Conservation (phyloP, 2,329 filamentous ascomycete genomes). For the Myriangium duriaei region DNA sequence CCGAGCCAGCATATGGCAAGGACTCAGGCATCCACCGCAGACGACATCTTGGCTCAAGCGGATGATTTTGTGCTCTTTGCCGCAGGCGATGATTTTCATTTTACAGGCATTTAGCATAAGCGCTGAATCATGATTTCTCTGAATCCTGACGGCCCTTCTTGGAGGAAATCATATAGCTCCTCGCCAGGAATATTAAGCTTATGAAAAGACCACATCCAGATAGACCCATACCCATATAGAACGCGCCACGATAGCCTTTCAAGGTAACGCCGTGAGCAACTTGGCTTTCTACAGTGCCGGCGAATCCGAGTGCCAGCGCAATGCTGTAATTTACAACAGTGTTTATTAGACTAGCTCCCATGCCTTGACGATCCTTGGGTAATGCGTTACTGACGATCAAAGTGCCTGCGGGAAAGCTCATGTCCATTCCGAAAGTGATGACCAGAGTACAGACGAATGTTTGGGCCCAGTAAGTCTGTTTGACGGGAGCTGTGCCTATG, state of each 20-base stretch:
- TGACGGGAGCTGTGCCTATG: conserved; percentile 34
- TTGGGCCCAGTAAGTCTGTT: conserved; percentile 53
- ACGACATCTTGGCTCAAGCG: conserved; percentile 5
- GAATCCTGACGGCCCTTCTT: not conserved
- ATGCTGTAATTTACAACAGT: conserved; percentile 60
- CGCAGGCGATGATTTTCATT: conserved; percentile 2
- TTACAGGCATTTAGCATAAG: too few relatives aligned
- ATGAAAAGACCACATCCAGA: conserved; percentile 14
- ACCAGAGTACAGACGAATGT: conserved; percentile 47
- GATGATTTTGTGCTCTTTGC: conserved; percentile 8
- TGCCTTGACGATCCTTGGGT: conserved; percentile 35
- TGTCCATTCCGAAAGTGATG: conserved; percentile 53
- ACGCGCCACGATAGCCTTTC: conserved; percentile 7
- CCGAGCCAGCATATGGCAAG: not conserved
- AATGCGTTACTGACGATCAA: conserved; percentile 46
- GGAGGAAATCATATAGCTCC: not conserved
- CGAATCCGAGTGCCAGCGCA: conserved; percentile 51
- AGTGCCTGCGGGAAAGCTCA: conserved; percentile 51
- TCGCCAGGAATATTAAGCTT: not conserved
- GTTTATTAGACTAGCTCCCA: conserved; percentile 45
- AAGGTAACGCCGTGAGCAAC: conserved; percentile 10
- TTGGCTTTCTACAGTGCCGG: conserved; percentile 48
- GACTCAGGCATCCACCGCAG: conserved; percentile 1
- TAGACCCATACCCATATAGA: conserved; percentile 5
- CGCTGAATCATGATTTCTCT: not conserved